Evolutionary conservation across 257 asterid species (phyloP).

Genomic region (Misopates orontium): DNA sequence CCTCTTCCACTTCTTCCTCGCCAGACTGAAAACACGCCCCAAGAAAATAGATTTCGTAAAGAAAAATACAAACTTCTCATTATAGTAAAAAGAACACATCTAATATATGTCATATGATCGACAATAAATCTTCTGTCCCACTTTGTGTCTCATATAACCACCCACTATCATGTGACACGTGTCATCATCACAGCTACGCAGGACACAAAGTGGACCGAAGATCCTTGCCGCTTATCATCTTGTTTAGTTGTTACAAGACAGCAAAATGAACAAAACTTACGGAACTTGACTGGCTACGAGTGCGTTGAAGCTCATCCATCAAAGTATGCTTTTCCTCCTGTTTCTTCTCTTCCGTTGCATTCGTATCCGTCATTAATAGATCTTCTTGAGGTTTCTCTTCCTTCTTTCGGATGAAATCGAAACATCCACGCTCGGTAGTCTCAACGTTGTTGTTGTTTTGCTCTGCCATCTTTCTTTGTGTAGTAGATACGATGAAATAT

Average conservation of each 20-base stretch:
- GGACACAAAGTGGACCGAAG: no score
- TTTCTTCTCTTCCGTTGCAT: constrained; percentile 10
- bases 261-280: constrained; percentile 18
- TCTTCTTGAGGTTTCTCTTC: constrained; percentile 33
- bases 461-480: constrained; percentile 31
- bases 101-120: no score
- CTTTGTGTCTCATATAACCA: no score
- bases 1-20: constrained; percentile 51
- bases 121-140: no score
- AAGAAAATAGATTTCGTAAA: not conserved
- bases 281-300: constrained; percentile 36
- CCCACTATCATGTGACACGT: no score
- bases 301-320: constrained; percentile 38
- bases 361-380: constrained; percentile 26
- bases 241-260: not conserved
- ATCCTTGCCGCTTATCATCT: no score
- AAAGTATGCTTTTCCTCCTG: constrained; percentile 35
- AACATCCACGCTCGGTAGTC: constrained; percentile 27
- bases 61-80: not conserved
- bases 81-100: no score
- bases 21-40: constrained; percentile 37
- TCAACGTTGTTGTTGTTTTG: constrained; percentile 28
- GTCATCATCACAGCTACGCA: no score
- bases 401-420: constrained; percentile 36
- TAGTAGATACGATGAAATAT: not conserved